These are phyloP conservation scores for Xylariaceae sp. DNA, from an alignment of 2,329 filamentous ascomycete species.

Conservation along the genomic window DNA sequence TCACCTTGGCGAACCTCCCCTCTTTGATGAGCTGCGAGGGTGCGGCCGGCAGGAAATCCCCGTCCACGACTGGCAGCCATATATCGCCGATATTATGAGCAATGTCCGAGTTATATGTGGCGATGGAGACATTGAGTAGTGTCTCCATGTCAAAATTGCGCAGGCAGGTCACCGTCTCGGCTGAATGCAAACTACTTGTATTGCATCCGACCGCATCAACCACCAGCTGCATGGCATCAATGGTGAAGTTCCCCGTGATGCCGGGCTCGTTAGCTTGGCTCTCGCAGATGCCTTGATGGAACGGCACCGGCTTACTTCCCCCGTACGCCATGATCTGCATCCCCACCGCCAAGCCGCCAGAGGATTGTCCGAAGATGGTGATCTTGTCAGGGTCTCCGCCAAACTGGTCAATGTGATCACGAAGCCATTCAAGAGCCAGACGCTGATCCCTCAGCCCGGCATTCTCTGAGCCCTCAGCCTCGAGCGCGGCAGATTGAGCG, in stretches of 20 bases:
- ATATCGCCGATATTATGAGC: constrained; percentile 58
- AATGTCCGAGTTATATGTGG: constrained; percentile 50
- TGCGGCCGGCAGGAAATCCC: constrained; percentile 55
- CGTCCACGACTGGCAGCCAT: constrained; percentile 57
- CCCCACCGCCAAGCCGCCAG: constrained; percentile 47
- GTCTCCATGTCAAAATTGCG: constrained; percentile 50
- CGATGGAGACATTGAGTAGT: constrained; percentile 52
- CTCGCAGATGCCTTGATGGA: constrained; percentile 54
- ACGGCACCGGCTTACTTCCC: constrained; percentile 50
- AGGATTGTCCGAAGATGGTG: constrained; percentile 51
- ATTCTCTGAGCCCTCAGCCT: constrained; percentile 48
- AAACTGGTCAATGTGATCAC: constrained; percentile 53
- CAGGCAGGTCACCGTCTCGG: constrained; percentile 54
- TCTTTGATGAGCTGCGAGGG: constrained; percentile 50
- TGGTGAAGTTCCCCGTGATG: constrained; percentile 55
- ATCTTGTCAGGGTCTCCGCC: constrained; percentile 52
- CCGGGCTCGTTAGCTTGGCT: constrained; percentile 59
- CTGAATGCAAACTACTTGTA: constrained; percentile 47
- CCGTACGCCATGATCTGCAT: constrained; percentile 59
- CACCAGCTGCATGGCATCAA: constrained; percentile 53
- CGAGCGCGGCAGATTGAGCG: constrained; percentile 39
- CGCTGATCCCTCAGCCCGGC: constrained; percentile 55
- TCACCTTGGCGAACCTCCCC: constrained; percentile 51
- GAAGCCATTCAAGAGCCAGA: constrained; percentile 53
- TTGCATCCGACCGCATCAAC: constrained; percentile 53